These are phyloP conservation scores for Paraurostyla sp. DNA, from an alignment of 73 alveolate species.

Conservation along the genomic window DNA sequence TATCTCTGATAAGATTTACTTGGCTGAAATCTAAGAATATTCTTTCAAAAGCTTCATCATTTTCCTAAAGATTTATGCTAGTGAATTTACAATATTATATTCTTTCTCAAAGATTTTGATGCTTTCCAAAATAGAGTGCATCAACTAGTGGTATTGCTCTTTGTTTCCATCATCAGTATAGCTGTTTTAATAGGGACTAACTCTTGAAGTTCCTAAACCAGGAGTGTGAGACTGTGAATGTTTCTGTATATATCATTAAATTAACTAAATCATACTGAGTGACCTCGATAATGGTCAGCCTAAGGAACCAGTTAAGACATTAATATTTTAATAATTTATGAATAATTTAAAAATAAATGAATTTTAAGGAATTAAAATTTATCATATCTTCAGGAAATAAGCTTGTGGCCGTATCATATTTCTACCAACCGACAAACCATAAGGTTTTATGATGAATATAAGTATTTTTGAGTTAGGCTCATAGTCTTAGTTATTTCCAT, in stretches of 20 bases:
- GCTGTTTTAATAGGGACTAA: background rate
- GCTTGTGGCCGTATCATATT: too few relatives aligned
- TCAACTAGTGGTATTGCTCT: conserved; percentile 16
- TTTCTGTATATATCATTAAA: background rate
- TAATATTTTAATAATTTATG: too few relatives aligned
- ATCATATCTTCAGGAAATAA: too few relatives aligned
- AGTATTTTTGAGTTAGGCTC: too few relatives aligned
- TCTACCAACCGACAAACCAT: too few relatives aligned
- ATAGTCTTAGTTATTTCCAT: too few relatives aligned
- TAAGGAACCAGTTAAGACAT: too few relatives aligned
- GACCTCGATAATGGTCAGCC: too few relatives aligned
- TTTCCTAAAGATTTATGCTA: background rate
- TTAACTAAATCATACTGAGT: too few relatives aligned
- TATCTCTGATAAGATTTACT: conserved; percentile 18
- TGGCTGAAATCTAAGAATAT: conserved; percentile 28
- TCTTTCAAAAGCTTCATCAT: conserved; percentile 44
- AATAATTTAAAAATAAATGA: too few relatives aligned
- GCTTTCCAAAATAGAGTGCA: conserved; percentile 34
- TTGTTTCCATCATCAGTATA: background rate
- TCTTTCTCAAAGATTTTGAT: background rate
- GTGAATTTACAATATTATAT: conserved; percentile 5
- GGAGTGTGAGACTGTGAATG: background rate
- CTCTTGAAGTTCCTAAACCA: background rate
- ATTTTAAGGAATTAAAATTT: too few relatives aligned
- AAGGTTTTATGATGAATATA: too few relatives aligned